Evolutionary conservation across 2,329 filamentous ascomycete species (phyloP).

Genomic region (Ophiostoma himal-ulmi): DNA sequence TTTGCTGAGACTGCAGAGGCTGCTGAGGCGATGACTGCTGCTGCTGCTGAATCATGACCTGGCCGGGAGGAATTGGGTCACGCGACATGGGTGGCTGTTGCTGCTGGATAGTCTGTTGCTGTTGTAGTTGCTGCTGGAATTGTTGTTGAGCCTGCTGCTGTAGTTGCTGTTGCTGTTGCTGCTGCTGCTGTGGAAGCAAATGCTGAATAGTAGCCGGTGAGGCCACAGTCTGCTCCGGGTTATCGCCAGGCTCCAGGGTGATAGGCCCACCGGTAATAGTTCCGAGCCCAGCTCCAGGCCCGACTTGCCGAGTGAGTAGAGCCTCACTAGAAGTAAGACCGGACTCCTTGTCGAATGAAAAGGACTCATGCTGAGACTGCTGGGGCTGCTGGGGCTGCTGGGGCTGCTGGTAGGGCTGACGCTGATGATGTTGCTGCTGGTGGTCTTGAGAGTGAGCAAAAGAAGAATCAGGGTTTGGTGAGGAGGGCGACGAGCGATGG

Average conservation of each 20-base stretch:
- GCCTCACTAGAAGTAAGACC: constrained; percentile 30
- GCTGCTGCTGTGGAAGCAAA: not conserved
- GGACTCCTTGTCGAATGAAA: constrained; percentile 49
- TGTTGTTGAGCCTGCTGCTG: constrained; percentile 15
- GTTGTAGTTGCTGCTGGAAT: constrained; percentile 15
- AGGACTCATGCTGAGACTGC: constrained; percentile 28
- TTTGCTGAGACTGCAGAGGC: not conserved
- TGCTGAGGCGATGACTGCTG: not conserved
- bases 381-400: constrained; percentile 16
- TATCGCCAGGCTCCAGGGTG: not conserved
- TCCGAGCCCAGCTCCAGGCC: not conserved
- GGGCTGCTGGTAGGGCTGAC: constrained; percentile 19
- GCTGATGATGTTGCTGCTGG: constrained; percentile 17
- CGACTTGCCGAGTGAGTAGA: constrained; percentile 13
- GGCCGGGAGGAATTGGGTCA: constrained; percentile 5
- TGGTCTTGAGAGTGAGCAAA: not conserved
- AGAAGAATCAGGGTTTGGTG: constrained; percentile 6
- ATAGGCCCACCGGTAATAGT: not conserved
- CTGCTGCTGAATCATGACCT: not conserved
- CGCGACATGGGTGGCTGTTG: constrained; percentile 2
- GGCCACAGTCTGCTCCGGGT: not conserved
- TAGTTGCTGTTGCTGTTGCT: not conserved
- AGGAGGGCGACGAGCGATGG: constrained; percentile 4
- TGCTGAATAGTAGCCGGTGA: constrained; percentile 1
- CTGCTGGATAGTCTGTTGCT: constrained; percentile 15